Base-by-base conservation (phyloP, 352 stramenopile genomes). In the Globisporangium acanthophoron region DNA sequence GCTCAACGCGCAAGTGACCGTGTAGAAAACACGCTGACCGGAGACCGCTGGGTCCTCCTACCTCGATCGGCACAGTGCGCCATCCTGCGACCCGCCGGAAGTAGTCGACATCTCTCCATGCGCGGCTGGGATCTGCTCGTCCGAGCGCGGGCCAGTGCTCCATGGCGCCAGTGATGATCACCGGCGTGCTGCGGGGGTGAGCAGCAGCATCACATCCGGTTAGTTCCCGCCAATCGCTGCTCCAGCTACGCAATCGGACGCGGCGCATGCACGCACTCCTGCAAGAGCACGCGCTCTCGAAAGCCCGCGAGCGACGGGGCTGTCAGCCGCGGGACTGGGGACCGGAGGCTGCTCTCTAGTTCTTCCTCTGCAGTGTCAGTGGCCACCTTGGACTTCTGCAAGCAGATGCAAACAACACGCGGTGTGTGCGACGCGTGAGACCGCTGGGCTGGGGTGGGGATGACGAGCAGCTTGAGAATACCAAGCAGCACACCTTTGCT, bases 31-130 rank as follows among this genome's bases (percentile, higher is more conserved):
- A 37, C 8, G 31, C 0, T 37, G 31, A 37, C 16, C 37, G 9
- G 12, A 5, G 11, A 41, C 11, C 37, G 3, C 7, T 12, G 21
- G 21, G 21, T 24, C 21, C 5, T 41, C 37, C 2, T 16, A 90
- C 85, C 70, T 96, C 86, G n/a, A 96, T 65, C 1, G 86, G 85
- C 3, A 96, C 81, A 1, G 85, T 92, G 49, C 86, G 85, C 46
- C 70, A 60, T 13, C 86, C 85, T 39, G 82, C 82, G n/a, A 92
- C 66, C 41, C 64, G 65, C 27, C 81, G 76, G 43, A 96, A 71
- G 65, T 94, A 94, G n/a, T 70, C 52, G 8, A 91, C 31, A 39
- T 85, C 54, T 31, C 70, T 65, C 86, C 86, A 96, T 7, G 65
- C 66, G 47, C 78, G 74, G 40, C 61, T 44, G 1, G 61, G 49